These are phyloP conservation scores for Immersiporthe knoxdaviesiana DNA, from an alignment of 2,329 filamentous ascomycete species.

Conservation along the genomic window DNA sequence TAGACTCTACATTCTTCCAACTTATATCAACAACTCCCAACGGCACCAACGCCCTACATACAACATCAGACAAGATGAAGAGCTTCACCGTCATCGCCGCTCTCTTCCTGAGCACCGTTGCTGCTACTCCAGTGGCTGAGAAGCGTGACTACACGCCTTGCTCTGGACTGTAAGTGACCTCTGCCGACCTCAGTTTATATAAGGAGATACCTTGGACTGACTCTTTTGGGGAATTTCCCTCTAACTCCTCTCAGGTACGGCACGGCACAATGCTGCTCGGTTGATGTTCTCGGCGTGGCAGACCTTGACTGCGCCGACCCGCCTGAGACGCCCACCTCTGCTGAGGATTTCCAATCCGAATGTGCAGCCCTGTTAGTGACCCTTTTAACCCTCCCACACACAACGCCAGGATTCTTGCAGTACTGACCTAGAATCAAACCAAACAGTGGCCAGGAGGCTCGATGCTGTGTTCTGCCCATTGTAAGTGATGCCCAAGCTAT, in stretches of 20 bases:
- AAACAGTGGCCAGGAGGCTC: constrained; percentile 53
- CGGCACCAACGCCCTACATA: not conserved
- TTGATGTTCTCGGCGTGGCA: constrained; percentile 61
- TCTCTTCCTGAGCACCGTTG: constrained; percentile 20
- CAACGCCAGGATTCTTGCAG: not conserved
- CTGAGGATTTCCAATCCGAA: constrained; percentile 38
- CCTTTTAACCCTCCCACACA: not conserved
- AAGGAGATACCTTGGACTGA: not conserved
- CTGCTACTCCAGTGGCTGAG: constrained; percentile 36
- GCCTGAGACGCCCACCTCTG: constrained; percentile 30
- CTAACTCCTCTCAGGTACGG: constrained; percentile 37
- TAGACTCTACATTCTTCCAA: not conserved
- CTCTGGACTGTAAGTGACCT: constrained; percentile 38
- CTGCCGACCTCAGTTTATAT: too few species aligned
- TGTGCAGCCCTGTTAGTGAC: constrained; percentile 44
- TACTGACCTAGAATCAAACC: not conserved
- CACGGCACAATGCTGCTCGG: constrained; percentile 61
- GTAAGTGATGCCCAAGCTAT: constrained; percentile 29
- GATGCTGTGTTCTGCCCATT: constrained; percentile 61
- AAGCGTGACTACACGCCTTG: constrained; percentile 47
- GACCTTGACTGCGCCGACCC: constrained; percentile 57
- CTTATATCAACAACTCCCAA: not conserved
- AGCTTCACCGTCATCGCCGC: constrained; percentile 20
- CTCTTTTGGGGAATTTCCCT: not conserved
- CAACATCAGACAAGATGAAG: constrained; percentile 23